Base-by-base conservation (phyloP, 805 yeast genomes). In the Wickerhamiella azyma region DNA sequence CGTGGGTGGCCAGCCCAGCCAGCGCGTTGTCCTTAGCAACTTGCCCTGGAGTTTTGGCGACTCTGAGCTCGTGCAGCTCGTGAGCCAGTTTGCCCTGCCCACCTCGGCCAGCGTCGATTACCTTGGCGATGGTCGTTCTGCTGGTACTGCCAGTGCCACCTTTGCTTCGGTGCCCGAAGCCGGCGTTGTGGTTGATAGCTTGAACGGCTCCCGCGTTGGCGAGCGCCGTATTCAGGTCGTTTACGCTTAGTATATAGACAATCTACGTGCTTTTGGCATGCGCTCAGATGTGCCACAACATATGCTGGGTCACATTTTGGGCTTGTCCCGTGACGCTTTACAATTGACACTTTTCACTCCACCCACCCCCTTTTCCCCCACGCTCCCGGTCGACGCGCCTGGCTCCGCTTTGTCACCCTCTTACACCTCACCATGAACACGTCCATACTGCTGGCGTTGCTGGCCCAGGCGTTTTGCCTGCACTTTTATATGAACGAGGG, bases 31-130 rank as follows among this genome's bases (percentile, higher is more conserved):
- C 59, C 86, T 82, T 18, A 72, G 71, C 39, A 89, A 89, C 66
- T 68, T 89, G 58, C 97, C 97, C 26, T 85, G 76, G 71, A 80
- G 86, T 44, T 88, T 96, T n/a, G 76, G 85, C 28, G 78, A 79
- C 53, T 78, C 80, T 48, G 96, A 89, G 63, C 71, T 89, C 53
- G 75, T 70, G 52, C 96, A 88, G 53, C 71, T 89, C 49, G 88
- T 88, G 60, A 89, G 81, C 60, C 80, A 89, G 32, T 75, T 86
- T 46, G 94, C 95, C 18, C 66, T 73, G 41, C 85, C 89, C 14
- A 67, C 64, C 36, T 72, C 71, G 37, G 95, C 96, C 17, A 94
- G 85, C 61, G 70, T 89, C 50, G 84, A 78, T 60, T 74, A 62
- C 55, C 72, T 72, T 52, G 59, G 68, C 3, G 64, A 65, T 32